Evolutionary conservation across 2,329 filamentous ascomycete species (phyloP), one percentile per base, ranked within the genome.

Genomic region (Calonectria hongkongensis): DNA sequence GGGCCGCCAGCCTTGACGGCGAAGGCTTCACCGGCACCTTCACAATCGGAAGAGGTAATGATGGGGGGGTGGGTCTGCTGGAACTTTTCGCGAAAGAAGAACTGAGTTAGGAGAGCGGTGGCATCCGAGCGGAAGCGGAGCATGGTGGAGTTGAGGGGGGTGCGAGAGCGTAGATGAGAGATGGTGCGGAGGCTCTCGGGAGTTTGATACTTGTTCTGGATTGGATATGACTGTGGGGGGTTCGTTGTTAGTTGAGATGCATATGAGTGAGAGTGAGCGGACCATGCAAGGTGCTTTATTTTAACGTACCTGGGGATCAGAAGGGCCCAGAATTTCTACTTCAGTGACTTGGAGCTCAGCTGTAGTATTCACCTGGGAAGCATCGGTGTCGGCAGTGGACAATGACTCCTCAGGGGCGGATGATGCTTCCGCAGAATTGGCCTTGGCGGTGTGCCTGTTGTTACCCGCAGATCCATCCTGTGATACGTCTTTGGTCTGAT

Each of bases 131-230:
- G 92, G 73, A 98, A 89, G 58, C 95, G 93, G 60, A 98, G 88
- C 72, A 98, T 86, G 50, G 95, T 89, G 30, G 95, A 91, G 84
- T 98, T 96, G 81, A 95, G 90, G 0, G 95, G 94, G 21, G 95
- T 92, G 79, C 96, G 94, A 75, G 94, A 86, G 71, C 97, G 94
- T 72, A 99, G 89, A 85, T 99, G 97, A 63, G 96, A 95, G 66
- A 98, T 89, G 15, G 94, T 94, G 71, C 97, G 94, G 74, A 99
- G 90, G 83, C 94, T 98, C 82, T 98, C 96, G 64, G 94, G 88
- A 6, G 93, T 95, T 79, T 98, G 96, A 79, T 97, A 98, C 85
- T 98, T 98, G 85, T 98, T 98, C 85, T 99, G 97, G 28, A 99
- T 91, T 3, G 97, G 97, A 82, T 95, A 98, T 74, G 93, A 94